phyloP scores from a whole-genome alignment of 345 rosid genomes.

The Murraya koenigii region DNA sequence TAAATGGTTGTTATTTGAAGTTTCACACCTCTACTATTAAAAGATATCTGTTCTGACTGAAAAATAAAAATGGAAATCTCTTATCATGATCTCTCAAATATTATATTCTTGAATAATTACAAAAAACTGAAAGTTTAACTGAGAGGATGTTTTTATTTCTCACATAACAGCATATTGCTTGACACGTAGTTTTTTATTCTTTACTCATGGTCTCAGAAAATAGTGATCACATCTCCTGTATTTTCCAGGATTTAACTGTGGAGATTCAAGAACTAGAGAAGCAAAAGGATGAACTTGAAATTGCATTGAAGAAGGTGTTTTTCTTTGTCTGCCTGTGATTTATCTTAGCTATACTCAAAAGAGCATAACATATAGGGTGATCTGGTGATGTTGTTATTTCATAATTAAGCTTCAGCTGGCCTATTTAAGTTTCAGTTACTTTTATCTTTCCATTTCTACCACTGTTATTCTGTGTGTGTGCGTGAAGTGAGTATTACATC shows the following conservation, averaged over 20 bases:
- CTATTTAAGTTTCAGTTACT: neutral
- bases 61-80: neutral
- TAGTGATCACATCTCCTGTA: constrained; percentile 14
- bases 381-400: neutral
- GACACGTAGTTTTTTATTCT: neutral
- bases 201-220: constrained; percentile 4
- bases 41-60: neutral
- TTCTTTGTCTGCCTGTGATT: neutral
- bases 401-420: neutral
- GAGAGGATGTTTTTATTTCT: neutral
- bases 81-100: neutral
- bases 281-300: constrained; percentile 73
- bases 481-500: neutral
- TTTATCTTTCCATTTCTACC: constrained; percentile 1
- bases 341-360: neutral
- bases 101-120: neutral
- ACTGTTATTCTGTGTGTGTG: neutral
- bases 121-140: neutral
- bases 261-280: constrained; percentile 67
- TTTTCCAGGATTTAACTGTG: constrained; percentile 58
- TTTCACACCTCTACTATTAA: neutral
- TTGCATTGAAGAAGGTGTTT: constrained; percentile 56
- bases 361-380: neutral
- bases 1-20: neutral
- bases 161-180: neutral